phyloP scores from a whole-genome alignment of 2,329 filamentous ascomycete genomes.

The Thermoascus crustaceus region DNA sequence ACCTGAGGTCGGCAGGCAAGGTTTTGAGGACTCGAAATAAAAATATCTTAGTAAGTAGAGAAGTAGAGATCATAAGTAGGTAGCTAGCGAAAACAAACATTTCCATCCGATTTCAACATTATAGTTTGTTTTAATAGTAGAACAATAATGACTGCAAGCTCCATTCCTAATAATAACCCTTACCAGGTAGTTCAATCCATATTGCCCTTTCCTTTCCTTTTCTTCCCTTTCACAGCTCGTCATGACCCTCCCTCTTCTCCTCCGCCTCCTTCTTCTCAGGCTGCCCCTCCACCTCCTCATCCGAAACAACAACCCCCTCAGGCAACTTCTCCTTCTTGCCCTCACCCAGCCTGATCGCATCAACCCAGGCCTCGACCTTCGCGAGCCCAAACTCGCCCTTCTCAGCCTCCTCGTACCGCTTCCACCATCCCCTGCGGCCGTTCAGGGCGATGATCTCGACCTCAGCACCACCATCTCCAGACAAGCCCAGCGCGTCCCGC shows the following conservation, averaged over 20 bases:
- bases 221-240: constrained; percentile 29
- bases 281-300: constrained; percentile 25
- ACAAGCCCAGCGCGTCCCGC: constrained; percentile 55
- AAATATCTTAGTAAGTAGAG: too few species aligned
- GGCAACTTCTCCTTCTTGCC: constrained; percentile 70
- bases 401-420: constrained; percentile 53
- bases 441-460: constrained; percentile 76
- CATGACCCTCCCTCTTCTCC: constrained; percentile 37
- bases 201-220: constrained; percentile 3
- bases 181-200: constrained; percentile 4
- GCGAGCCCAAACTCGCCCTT: constrained; percentile 45
- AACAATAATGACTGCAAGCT: too few species aligned
- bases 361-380: constrained; percentile 76
- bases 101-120: too few species aligned
- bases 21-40: too few species aligned
- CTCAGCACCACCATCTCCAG: constrained; percentile 36
- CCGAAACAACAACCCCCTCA: constrained; percentile 46
- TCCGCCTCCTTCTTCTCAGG: constrained; percentile 19
- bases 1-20: too few species aligned
- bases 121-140: too few species aligned
- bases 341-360: constrained; percentile 84
- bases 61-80: too few species aligned
- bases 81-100: too few species aligned
- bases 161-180: background rate
- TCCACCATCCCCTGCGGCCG: constrained; percentile 78